Evolutionary conservation across 331 rosid genomes (phyloP).

Genomic region (Ulmus americana): DNA sequence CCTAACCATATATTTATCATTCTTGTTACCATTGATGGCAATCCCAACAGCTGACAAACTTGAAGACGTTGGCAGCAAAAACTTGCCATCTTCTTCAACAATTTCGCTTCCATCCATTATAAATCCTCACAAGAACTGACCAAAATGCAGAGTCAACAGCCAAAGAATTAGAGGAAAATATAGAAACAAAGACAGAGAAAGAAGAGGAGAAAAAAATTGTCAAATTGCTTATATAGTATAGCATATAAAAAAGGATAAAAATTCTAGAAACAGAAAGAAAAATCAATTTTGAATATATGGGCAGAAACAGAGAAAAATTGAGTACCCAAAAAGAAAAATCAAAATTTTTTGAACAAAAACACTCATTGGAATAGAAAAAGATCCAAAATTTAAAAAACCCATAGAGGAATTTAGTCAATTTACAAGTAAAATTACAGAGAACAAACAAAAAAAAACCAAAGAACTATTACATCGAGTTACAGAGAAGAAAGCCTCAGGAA

Average conservation of each 20-base stretch:
- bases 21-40: slow-evolving; percentile 71
- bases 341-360: neutral
- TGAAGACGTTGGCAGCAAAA: slow-evolving; percentile 24
- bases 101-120: slow-evolving; percentile 40
- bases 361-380: neutral
- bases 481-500: slow-evolving; percentile 2
- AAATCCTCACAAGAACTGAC: neutral
- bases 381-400: neutral
- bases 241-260: neutral
- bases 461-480: neutral
- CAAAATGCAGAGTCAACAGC: neutral
- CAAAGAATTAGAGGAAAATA: neutral
- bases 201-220: neutral
- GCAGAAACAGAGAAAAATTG: neutral
- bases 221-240: neutral
- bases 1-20: slow-evolving; percentile 60
- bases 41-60: slow-evolving; percentile 48
- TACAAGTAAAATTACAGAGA: neutral
- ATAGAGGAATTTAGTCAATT: neutral
- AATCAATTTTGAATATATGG: neutral
- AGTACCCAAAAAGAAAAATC: slow-evolving; percentile 1
- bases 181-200: slow-evolving; percentile 8
- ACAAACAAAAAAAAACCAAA: slow-evolving; percentile 8
- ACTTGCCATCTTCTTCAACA: slow-evolving; percentile 21
- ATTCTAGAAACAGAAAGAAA: slow-evolving; percentile 4